Base-by-base conservation (phyloP, 2,329 filamentous ascomycete genomes). In the Talaromyces atroroseus region DNA sequence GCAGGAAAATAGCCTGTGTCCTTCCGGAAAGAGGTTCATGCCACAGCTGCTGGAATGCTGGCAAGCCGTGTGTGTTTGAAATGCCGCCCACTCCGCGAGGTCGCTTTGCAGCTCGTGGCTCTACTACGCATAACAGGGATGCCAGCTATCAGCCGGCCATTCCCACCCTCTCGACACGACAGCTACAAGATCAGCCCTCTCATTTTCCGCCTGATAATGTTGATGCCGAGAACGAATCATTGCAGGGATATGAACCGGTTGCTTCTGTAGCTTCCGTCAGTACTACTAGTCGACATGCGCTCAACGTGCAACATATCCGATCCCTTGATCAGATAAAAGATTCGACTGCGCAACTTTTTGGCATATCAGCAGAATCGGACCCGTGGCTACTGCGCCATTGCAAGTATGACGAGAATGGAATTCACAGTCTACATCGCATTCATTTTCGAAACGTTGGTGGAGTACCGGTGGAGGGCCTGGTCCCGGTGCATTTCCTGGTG, bases 361-460 rank as follows among this genome's bases (percentile, higher is more conserved):
- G 68, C 1, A 63, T 63, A 1, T 71, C 70, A 4, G 65, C 68
- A 23, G 69, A 71, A 44, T 69, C 66, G 7, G 69, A 71, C 46
- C 69, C 69, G 0, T 72, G 70, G 68, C 61, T 73, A 3, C 60
- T 72, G 20, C 58, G 70, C 18, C 71, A 74, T 56, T 71, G 69
- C 56, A 65, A 64, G 11, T 73, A 71, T 46, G 69, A 74, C 49
- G 69, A 72, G 48, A 61, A 67, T 21, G 71, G 70, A 1, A 64
- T 73, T 56, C 65, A 67, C 8, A 62, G 63, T 21, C 70, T 72
- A 26, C 66, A 72, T 57, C 68, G 68, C 50, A 62, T 72, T 8
- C 68, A 71, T 54, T 67, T 70, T 53, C 68, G 71, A n/a, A 71
- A 72, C 58, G 71, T 68, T 5, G 71, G 71, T 2, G 71, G 71